A percentile compares a stretch with the other conserved stretches of the same genome.
Conservation (phyloP, 2,329 filamentous ascomycete species). For the Neofusicoccum parvum region DNA sequence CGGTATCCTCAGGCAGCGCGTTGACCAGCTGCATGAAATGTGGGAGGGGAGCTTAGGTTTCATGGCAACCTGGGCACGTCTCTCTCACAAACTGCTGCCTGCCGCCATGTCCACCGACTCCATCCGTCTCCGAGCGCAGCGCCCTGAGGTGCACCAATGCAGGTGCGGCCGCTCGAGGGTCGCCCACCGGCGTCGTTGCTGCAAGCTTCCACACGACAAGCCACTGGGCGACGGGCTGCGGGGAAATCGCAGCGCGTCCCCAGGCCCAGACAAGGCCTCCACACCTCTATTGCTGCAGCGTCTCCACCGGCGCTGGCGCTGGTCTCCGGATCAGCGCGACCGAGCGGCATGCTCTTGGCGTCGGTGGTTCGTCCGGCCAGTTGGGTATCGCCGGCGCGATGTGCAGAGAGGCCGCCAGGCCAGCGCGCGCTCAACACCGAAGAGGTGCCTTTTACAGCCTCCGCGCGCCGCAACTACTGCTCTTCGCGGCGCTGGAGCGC, state of each 20-base stretch:
- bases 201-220: constrained; percentile 1
- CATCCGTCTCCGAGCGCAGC: background rate
- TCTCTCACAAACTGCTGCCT: background rate
- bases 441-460: background rate
- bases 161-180: background rate
- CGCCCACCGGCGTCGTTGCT: background rate
- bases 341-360: constrained; percentile 8
- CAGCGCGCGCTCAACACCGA: background rate
- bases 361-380: constrained; percentile 5
- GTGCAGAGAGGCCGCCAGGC: background rate
- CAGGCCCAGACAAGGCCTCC: background rate
- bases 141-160: background rate
- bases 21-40: constrained; percentile 11
- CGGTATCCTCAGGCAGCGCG: background rate
- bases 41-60: background rate
- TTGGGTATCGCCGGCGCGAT: background rate
- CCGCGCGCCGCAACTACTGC: background rate
- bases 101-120: background rate
- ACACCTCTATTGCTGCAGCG: constrained; percentile 1
- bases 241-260: background rate
- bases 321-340: constrained; percentile 18
- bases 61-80: background rate
- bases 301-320: constrained; percentile 12
- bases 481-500: background rate
- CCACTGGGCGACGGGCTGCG: background rate